A percentile compares a stretch with the other conserved stretches of the same genome.
phyloP scores from a whole-genome alignment of 129 eudicot genomes.

The Pseudognaphalium luteoalbum region DNA sequence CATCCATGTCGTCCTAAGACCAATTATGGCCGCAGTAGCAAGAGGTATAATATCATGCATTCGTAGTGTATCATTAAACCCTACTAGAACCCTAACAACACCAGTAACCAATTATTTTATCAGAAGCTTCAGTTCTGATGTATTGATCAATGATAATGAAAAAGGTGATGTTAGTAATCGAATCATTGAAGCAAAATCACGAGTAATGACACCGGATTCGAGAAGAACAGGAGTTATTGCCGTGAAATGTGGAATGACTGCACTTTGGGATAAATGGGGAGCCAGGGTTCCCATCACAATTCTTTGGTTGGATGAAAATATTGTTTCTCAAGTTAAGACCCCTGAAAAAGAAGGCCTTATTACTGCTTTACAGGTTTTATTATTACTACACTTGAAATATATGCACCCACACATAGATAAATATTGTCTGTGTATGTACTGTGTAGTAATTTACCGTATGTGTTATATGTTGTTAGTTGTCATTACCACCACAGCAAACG shows the following conservation, averaged over 20 bases:
- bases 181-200: slow-evolving; percentile 53
- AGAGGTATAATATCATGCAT: slow-evolving; percentile 60
- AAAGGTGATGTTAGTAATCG: slow-evolving; percentile 31
- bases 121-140: slow-evolving; percentile 44
- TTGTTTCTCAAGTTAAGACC: slow-evolving; percentile 89
- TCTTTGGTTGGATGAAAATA: slow-evolving; percentile 89
- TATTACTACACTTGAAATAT: too few species aligned
- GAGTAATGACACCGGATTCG: slow-evolving; percentile 64
- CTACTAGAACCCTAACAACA: slow-evolving; percentile 17
- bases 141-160: slow-evolving; percentile 16
- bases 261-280: slow-evolving; percentile 98
- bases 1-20: too few species aligned
- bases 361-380: too few species aligned
- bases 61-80: slow-evolving; percentile 33
- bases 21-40: slow-evolving; percentile 56
- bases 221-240: slow-evolving; percentile 87
- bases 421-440: too few species aligned
- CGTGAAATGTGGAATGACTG: slow-evolving; percentile 94
- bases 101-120: slow-evolving; percentile 28
- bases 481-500: too few species aligned
- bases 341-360: slow-evolving; percentile 48
- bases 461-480: too few species aligned
- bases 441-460: too few species aligned
- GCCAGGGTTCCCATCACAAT: slow-evolving; percentile 78
- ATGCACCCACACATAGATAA: too few species aligned